Base-by-base conservation (phyloP, 768 basidiomycete species). In the Hebeloma cylindrosporum region DNA sequence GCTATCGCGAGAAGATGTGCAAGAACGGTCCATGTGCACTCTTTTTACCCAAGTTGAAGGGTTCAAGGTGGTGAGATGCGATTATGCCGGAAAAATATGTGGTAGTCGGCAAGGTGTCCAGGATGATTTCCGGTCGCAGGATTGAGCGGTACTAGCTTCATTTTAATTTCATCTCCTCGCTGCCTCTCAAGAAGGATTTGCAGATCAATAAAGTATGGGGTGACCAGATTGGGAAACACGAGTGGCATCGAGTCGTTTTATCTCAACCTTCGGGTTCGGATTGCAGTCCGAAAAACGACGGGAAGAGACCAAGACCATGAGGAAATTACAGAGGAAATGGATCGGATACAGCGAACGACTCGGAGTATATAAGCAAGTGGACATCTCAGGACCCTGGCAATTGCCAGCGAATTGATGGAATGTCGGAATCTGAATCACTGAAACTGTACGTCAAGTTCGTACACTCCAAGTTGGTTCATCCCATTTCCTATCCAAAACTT, bases 31-130 rank as follows among this genome's bases (percentile, higher is more conserved):
- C 48, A 1, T 56, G 54, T 48, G 50, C 48, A n/a, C n/a, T 4
- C 41, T 50, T 2, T 50, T 53, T 22, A 40, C 33, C 13, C 25
- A 27, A 30, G 35, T 11, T 21, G 14, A 30, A 18, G 39, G 30
- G 5, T 18, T 25, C 17, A 50, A 50, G 20, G 44, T 40, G 16
- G 38, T 45, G 5, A 30, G 45, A n/a, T 26, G 43, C 29, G 32
- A 47, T 23, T 56, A 56, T 29, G 48, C 48, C 16, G 51, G 54
- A 4, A 51, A 56, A 28, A 6, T 50, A 51, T 14, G 10, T 27
- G 4, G 36, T 32, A 3, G 46, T 53, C 13, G 54, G 42, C 1
- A 17, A n/a, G 13, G 37, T 56, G 44, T 28, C 39, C 3, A 21
- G 3, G 37, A 50, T 5, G 51, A 56, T 20, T 56, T 56, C 38